Evolutionary conservation across 2,329 filamentous ascomycete species (phyloP), one percentile per base, ranked within the genome.

Genomic region (Colletotrichum melonis): DNA sequence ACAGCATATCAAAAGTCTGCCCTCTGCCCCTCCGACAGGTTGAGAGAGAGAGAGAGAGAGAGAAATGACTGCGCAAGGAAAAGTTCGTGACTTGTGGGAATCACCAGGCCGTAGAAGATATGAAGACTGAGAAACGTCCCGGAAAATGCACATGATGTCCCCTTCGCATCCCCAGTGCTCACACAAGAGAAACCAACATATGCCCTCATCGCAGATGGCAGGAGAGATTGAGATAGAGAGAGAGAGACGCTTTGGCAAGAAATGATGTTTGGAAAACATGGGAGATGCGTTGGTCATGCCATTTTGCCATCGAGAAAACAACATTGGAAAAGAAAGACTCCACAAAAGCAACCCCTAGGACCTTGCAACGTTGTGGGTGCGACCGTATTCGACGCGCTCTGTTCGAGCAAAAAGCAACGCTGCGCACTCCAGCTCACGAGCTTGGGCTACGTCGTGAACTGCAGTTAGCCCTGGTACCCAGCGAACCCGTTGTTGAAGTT

Each of bases 401-500:
- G 46, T 56, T 73, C 65, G 28, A 60, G 64, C 30, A 63, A 46
- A 35, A 72, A 59, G 65, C 58, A 64, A 35, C 38, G 52, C 52
- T 63, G 54, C 52, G 24, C 35, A 32, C 42, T 69, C 38, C 26
- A 54, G 65, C 59, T 72, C 30, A 30, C 65, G 57, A 19, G 38
- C 49, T 42, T 32, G 55, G 57, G 32, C 32, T 22, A 28, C 24
- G 42, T 35, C 32, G 16, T 49, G 24, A 32, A 14, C 8, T 49
- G 42, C 42, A 49, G 22, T 77, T 87, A 92, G 76, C 89, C 88
- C 82, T 92, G 90, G 82, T 92, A 92, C 75, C 89, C 87, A 76
- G 88, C 87, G 80, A 91, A 92, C 72, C 89, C 90, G 77, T 90
- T 91, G 81, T 87, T 88, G 80, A 89, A 91, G 81, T 88, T 89